Conservation (phyloP, 2,329 filamentous ascomycete genomes). For the Bisporella sp. region DNA sequence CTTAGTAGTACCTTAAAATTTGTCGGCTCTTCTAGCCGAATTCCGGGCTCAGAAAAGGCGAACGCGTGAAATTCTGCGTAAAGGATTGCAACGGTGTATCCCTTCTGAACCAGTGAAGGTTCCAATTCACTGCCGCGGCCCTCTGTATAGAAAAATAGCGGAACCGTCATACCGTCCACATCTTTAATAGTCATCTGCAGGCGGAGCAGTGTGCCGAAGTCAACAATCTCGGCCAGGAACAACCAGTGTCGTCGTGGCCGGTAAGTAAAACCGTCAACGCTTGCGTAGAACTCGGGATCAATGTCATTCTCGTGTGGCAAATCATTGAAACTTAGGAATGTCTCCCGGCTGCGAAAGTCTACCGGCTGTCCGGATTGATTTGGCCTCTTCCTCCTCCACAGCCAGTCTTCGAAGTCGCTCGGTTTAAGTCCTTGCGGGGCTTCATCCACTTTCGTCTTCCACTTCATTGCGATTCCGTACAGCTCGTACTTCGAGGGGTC, state of each 20-base stretch:
- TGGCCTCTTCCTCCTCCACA: slow-evolving; percentile 10
- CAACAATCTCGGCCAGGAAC: slow-evolving; percentile 14
- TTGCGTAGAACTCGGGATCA: slow-evolving; percentile 8
- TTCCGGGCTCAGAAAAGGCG: slow-evolving; percentile 3
- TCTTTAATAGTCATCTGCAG: slow-evolving; percentile 21
- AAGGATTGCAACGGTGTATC: slow-evolving; percentile 11
- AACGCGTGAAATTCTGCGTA: slow-evolving; percentile 8
- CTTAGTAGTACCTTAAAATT: slow-evolving; percentile 8
- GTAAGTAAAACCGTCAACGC: slow-evolving; percentile 3
- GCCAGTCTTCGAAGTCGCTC: slow-evolving; percentile 12
- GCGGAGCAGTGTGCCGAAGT: slow-evolving; percentile 11
- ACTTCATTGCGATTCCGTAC: slow-evolving; percentile 9
- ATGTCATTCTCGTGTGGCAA: slow-evolving; percentile 9
- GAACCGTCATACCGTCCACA: slow-evolving; percentile 17
- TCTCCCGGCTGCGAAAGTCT: slow-evolving; percentile 11
- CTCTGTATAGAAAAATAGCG: slow-evolving; percentile 23
- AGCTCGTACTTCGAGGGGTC: slow-evolving; percentile 11
- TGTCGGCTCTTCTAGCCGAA: slow-evolving; percentile 8
- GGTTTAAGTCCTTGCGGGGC: slow-evolving; percentile 6
- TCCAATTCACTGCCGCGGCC: slow-evolving; percentile 16
- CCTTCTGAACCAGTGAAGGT: slow-evolving; percentile 8
- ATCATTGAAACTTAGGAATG: slow-evolving; percentile 14
- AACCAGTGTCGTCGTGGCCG: slow-evolving; percentile 9
- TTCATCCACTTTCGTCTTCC: slow-evolving; percentile 13
- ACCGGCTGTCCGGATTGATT: slow-evolving; percentile 4